Evolutionary conservation across 1,284 basidiomycete species (phyloP).

Genomic region (Mrakiaceae sp.): DNA sequence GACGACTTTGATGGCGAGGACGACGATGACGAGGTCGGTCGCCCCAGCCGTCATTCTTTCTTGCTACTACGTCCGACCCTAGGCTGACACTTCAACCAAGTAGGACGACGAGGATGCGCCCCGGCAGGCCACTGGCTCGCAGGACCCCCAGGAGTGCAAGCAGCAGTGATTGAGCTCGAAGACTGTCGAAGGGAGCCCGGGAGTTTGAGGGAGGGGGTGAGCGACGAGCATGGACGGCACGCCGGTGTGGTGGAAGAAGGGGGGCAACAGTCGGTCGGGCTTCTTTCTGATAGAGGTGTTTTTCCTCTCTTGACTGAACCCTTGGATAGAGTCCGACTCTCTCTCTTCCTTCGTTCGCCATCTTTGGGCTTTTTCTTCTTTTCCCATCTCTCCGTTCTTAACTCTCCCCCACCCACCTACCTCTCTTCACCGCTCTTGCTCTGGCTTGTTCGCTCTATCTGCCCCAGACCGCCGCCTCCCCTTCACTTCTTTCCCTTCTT

Average conservation of each 20-base stretch:
- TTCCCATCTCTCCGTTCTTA: neutral
- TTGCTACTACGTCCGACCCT: neutral
- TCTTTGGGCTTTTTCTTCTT: neutral
- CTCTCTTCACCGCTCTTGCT: neutral
- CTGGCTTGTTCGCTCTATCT: neutral
- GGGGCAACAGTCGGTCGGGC: too few species aligned
- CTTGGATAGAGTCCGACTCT: too few species aligned
- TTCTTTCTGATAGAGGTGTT: too few species aligned
- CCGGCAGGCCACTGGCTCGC: slow-evolving; percentile 17
- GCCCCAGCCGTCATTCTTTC: neutral
- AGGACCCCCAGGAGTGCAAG: slow-evolving; percentile 67
- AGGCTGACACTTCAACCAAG: neutral
- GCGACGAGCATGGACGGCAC: too few species aligned
- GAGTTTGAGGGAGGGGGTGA: too few species aligned
- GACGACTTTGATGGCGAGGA: slow-evolving; percentile 40
- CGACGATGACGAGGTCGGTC: slow-evolving; percentile 28
- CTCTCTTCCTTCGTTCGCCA: neutral
- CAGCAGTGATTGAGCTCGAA: slow-evolving; percentile 47
- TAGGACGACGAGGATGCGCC: neutral
- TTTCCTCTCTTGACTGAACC: too few species aligned
- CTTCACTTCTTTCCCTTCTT: too few species aligned
- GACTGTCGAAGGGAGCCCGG: too few species aligned
- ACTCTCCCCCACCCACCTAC: neutral
- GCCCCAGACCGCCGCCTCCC: neutral
- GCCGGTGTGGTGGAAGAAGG: too few species aligned